Conservation (phyloP, 306 rosid species). For the Cicer cuneatum region DNA sequence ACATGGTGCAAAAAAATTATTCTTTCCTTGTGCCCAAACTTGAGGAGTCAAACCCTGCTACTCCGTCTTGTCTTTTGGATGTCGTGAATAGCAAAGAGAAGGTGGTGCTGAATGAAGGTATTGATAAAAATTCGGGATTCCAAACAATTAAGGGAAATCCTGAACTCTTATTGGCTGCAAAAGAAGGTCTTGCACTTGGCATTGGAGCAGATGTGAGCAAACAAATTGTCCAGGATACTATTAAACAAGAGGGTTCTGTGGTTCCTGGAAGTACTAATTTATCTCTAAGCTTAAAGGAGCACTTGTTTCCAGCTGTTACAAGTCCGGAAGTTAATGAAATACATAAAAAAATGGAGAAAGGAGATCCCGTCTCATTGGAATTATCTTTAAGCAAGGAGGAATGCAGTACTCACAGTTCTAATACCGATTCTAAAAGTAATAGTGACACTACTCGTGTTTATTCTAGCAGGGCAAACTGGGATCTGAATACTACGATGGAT, state of each 20-base stretch:
- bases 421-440: constrained; percentile 43
- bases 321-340: constrained; percentile 40
- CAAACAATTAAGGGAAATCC: constrained; percentile 48
- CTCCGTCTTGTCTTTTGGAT: constrained; percentile 48
- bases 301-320: constrained; percentile 47
- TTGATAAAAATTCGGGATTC: constrained; percentile 39
- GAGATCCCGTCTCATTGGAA: constrained; percentile 58
- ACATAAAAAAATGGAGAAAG: constrained; percentile 42
- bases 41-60: constrained; percentile 49
- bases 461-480: constrained; percentile 90
- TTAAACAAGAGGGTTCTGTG: constrained; percentile 50
- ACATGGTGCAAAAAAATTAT: constrained; percentile 45
- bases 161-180: constrained; percentile 58
- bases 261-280: constrained; percentile 52
- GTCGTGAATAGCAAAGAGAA: constrained; percentile 51
- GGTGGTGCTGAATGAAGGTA: constrained; percentile 28
- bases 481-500: constrained; percentile 94
- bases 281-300: constrained; percentile 60
- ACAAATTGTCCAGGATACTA: constrained; percentile 45
- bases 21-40: constrained; percentile 48
- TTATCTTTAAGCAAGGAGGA: constrained; percentile 71
- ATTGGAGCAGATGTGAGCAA: constrained; percentile 49
- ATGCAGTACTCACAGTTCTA: constrained; percentile 45
- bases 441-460: constrained; percentile 39
- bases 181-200: constrained; percentile 52